Evolutionary conservation across 352 stramenopile genomes (phyloP).

Genomic region (Phytophthora colocasiae): DNA sequence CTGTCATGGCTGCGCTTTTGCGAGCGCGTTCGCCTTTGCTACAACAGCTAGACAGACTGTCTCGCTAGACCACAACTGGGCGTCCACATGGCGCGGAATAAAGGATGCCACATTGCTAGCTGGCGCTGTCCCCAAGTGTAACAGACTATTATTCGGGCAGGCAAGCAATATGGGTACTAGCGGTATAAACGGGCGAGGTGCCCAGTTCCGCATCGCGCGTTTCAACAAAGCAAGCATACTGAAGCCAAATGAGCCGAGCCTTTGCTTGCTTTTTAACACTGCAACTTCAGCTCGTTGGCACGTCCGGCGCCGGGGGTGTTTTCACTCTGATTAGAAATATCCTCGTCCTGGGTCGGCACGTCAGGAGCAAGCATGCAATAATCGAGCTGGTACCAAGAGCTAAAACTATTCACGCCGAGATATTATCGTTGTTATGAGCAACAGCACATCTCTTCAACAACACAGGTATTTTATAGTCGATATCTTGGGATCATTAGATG

Average conservation of each 20-base stretch:
- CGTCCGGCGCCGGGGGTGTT: too few relatives aligned
- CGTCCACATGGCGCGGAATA: conserved; percentile 6
- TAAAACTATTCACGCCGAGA: too few relatives aligned
- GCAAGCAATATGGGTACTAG: conserved; percentile 4
- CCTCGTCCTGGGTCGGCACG: too few relatives aligned
- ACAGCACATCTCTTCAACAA: too few relatives aligned
- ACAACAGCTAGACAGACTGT: not conserved
- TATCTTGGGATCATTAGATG: not conserved
- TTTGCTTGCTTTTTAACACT: not conserved
- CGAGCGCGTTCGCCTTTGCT: not conserved
- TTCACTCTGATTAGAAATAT: too few relatives aligned
- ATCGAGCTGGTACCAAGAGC: too few relatives aligned
- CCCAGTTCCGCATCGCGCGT: conserved; percentile 7
- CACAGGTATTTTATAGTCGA: not conserved
- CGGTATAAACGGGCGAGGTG: conserved; percentile 7
- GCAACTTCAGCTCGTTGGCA: too few relatives aligned
- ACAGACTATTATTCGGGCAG: not conserved
- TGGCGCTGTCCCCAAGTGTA: not conserved
- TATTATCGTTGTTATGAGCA: too few relatives aligned
- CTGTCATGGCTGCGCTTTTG: conserved; percentile 22
- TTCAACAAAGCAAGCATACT: conserved; percentile 1
- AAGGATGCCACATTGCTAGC: not conserved
- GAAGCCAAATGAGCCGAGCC: conserved; percentile 5
- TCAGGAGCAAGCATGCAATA: too few relatives aligned
- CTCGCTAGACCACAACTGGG: not conserved